Evolutionary conservation across 192 early-diverging fungal genomes (phyloP).

Genomic region (Rhizophagus sp.): DNA sequence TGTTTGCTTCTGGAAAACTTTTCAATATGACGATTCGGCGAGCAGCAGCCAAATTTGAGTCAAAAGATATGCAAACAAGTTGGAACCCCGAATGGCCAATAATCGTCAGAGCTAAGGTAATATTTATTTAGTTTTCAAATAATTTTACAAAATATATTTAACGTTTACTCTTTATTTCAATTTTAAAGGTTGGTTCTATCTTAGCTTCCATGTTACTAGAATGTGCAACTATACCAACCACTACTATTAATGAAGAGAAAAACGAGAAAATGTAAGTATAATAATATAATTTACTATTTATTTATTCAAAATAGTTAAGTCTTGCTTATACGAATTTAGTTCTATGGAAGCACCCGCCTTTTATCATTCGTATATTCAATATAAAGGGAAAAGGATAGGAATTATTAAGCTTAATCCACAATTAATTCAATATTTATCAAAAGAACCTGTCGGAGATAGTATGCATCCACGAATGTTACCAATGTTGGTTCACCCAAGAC

Average conservation of each 20-base stretch:
- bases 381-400: conserved; percentile 68
- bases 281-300: neutral
- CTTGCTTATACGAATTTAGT: conserved; percentile 1
- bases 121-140: neutral
- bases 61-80: conserved; percentile 46
- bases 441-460: conserved; percentile 54
- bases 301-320: neutral
- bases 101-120: conserved; percentile 54
- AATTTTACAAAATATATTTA: conserved; percentile 46
- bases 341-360: conserved; percentile 76
- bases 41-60: conserved; percentile 59
- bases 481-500: conserved; percentile 90
- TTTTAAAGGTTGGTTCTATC: conserved; percentile 46
- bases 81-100: conserved; percentile 76
- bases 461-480: conserved; percentile 82
- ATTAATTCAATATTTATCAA: conserved; percentile 69
- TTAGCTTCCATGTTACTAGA: conserved; percentile 66
- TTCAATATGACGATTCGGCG: conserved; percentile 81
- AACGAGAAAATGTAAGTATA: conserved; percentile 49
- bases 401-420: conserved; percentile 69
- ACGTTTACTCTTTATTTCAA: conserved; percentile 29
- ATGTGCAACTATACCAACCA: conserved; percentile 66
- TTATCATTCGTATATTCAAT: conserved; percentile 64
- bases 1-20: conserved; percentile 75
- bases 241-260: conserved; percentile 59